Percentiles rank a stretch among this genome's conserved stretches.
phyloP scores from a whole-genome alignment of 2,329 filamentous ascomycete genomes.

The Aspergillus sp. region DNA sequence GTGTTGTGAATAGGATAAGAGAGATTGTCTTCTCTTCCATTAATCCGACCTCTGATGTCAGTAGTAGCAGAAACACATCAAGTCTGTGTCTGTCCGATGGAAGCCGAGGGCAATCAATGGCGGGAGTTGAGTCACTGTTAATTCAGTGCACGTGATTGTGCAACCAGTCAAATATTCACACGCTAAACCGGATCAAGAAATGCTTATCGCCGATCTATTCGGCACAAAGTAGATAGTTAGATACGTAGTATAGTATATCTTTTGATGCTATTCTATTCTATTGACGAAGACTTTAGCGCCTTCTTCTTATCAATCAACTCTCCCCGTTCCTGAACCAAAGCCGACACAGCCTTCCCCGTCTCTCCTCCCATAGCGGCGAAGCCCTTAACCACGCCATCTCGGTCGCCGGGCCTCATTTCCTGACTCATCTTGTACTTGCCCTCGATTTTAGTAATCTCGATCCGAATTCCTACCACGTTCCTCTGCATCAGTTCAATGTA shows the following conservation, averaged over 20 bases:
- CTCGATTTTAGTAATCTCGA: background rate
- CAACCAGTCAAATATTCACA: too few relatives aligned
- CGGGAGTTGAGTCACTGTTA: too few relatives aligned
- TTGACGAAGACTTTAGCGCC: background rate
- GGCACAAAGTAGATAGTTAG: too few relatives aligned
- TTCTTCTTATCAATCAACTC: conserved; percentile 23
- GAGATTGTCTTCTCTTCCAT: too few relatives aligned
- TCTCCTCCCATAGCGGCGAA: conserved; percentile 53
- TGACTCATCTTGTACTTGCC: conserved; percentile 51
- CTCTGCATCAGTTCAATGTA: background rate
- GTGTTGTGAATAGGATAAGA: background rate
- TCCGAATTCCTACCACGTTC: background rate
- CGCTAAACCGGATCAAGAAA: too few relatives aligned
- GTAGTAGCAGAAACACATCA: too few relatives aligned
- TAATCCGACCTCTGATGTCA: too few relatives aligned
- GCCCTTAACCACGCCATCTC: conserved; percentile 59
- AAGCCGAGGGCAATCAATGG: too few relatives aligned
- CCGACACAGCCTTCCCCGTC: conserved; percentile 36
- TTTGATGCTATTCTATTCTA: background rate
- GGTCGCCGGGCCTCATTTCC: conserved; percentile 57
- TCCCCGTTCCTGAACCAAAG: conserved; percentile 38
- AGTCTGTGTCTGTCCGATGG: too few relatives aligned
- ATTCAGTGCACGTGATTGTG: too few relatives aligned
- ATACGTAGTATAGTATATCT: too few relatives aligned
- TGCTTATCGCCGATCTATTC: too few relatives aligned